Evolutionary conservation across 257 asterid species (phyloP).

Genomic region (Voacanga thouarsii): DNA sequence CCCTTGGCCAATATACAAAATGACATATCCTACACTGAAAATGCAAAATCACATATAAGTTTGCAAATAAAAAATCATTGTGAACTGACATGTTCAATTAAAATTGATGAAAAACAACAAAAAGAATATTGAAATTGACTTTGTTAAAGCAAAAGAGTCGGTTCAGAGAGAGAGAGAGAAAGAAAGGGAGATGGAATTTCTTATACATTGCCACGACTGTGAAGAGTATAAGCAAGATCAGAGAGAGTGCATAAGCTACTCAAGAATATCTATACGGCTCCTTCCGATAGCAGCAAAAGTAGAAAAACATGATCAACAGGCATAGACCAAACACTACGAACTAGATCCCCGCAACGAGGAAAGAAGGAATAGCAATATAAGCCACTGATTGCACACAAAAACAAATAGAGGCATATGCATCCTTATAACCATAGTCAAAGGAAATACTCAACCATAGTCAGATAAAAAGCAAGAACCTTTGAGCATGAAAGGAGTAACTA

Average conservation of each 20-base stretch:
- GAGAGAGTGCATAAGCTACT: constrained; percentile 65
- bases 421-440: no score
- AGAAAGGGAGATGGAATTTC: constrained; percentile 19
- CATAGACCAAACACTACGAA: constrained; percentile 53
- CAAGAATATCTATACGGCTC: constrained; percentile 60
- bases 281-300: constrained; percentile 53
- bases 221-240: constrained; percentile 57
- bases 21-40: constrained; percentile 71
- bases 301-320: constrained; percentile 43
- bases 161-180: constrained; percentile 6
- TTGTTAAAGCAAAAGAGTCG: no score
- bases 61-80: not conserved
- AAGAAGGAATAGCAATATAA: constrained; percentile 63
- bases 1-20: constrained; percentile 66
- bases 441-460: not conserved
- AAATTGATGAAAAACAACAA: not conserved
- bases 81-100: not conserved
- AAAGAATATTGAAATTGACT: not conserved
- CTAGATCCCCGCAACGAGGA: constrained; percentile 59
- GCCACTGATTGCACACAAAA: constrained; percentile 62
- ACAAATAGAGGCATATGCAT: constrained; percentile 11
- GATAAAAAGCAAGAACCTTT: not conserved
- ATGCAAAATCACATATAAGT: constrained; percentile 22
- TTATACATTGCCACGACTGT: constrained; percentile 56
- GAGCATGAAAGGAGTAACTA: not conserved